A percentile compares a stretch with the other conserved stretches of the same genome.
These are phyloP conservation scores for Chionographis japonica DNA, from an alignment of 106 monocot species.

Conservation along the genomic window DNA sequence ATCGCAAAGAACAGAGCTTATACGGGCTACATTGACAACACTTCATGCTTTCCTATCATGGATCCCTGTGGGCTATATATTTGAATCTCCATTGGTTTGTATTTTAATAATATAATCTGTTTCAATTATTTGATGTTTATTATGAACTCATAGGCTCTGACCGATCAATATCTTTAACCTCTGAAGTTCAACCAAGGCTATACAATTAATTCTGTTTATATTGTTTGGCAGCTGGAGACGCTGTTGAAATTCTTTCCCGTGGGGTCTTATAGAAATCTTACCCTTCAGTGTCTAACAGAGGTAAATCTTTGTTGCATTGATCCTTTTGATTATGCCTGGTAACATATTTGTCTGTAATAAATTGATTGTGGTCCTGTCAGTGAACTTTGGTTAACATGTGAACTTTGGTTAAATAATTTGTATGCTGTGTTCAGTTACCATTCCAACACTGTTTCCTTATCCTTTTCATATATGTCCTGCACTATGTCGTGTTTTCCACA, in stretches of 20 bases:
- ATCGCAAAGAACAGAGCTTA: slow-evolving; percentile 91
- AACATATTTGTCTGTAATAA: neutral
- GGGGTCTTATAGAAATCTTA: slow-evolving; percentile 89
- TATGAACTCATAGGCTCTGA: neutral
- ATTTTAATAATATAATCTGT: neutral
- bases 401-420: too few relatives aligned
- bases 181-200: neutral
- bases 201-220: slow-evolving; percentile 1
- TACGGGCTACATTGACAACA: slow-evolving; percentile 87
- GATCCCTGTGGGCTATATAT: slow-evolving; percentile 97
- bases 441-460: neutral
- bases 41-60: slow-evolving; percentile 98
- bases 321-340: neutral
- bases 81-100: slow-evolving; percentile 91
- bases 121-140: neutral
- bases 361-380: neutral
- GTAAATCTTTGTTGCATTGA: slow-evolving; percentile 16
- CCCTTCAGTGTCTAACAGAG: slow-evolving; percentile 98
- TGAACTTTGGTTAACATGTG: too few relatives aligned
- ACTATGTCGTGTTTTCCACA: slow-evolving; percentile 13
- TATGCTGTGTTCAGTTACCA: neutral
- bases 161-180: too few relatives aligned
- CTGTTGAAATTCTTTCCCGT: slow-evolving; percentile 84
- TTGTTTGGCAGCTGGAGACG: slow-evolving; percentile 73
- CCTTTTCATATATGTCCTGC: neutral